Base-by-base conservation (phyloP, 352 stramenopile genomes). In the Phytopythium delawarense region DNA sequence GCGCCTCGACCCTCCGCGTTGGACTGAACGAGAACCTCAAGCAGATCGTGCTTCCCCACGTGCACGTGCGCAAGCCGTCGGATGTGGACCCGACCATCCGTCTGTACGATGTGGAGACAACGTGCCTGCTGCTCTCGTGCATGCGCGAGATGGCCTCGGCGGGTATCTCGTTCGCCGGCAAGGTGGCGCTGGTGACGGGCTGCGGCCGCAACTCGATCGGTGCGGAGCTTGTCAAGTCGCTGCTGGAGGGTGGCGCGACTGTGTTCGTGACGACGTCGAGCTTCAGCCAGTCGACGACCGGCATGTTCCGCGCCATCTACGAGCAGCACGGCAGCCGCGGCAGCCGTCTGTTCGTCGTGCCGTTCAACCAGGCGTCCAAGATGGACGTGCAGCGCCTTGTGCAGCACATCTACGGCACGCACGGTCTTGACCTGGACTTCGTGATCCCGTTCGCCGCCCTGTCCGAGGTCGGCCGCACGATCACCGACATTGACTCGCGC, bases 291-390 rank as follows among this genome's bases (percentile, higher is more conserved):
- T 71, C 75, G 42, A 84, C 79, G 12, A 78, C 83, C 4, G 55
- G 57, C 1, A 49, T 87, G 13, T 96, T 96, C 75, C 87, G 81
- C 18, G 71, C 76, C 50, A 89, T 94, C 45, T 96, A 94, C 66
- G 86, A 96, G 67, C 78, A 88, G 59, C 84, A 94, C 69, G 87
- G 88, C 34, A 88, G 82, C 52, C 84, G 84, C 28, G 87, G 85
- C 39, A 92, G 80, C 59, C 81, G 81, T 23, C 74, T 96, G 25
- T 78, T 94, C 32, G 57, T 96, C 15, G 60, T 95, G 7, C 88
- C 88, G 45, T 94, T 92, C 75, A 96, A 96, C 70, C 83, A 92
- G 59, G 85, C 81, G 20, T 96, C 86, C 9, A 87, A 88, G 73
- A 61, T 77, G 52, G 88, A 96, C 55, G 84, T 94, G 40, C 59